These are phyloP conservation scores for Dendryphion nanum DNA, from an alignment of 2,329 filamentous ascomycete genomes.

Conservation along the genomic window DNA sequence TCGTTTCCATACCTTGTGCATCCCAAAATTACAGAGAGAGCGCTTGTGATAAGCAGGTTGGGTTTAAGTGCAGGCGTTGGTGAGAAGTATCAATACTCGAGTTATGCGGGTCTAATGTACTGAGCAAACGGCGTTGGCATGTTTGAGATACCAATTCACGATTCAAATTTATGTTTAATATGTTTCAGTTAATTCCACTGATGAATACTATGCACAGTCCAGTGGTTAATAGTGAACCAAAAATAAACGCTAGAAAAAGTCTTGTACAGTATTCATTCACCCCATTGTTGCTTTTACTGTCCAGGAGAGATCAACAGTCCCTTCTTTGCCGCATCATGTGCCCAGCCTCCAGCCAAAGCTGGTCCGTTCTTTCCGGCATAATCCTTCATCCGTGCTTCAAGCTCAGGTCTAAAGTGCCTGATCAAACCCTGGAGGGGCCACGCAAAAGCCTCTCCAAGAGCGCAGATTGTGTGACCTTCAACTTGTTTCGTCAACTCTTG, in stretches of 20 bases:
- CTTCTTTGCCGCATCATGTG: conserved; percentile 69
- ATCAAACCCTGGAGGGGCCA: conserved; percentile 99
- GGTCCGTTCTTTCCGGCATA: conserved; percentile 70
- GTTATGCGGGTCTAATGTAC: no score
- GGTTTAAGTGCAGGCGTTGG: no score
- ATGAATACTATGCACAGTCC: conserved; percentile 38
- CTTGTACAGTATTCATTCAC: conserved; percentile 24
- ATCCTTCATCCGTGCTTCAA: conserved; percentile 85
- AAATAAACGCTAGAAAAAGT: conserved; percentile 27
- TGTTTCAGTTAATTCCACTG: conserved; percentile 12
- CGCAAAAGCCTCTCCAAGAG: conserved; percentile 94
- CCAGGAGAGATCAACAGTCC: conserved; percentile 86
- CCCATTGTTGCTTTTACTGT: conserved; percentile 57
- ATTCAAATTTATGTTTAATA: not conserved
- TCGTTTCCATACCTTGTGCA: not conserved
- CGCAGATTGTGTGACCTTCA: conserved; percentile 98
- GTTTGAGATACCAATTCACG: conserved; percentile 12
- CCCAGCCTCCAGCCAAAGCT: conserved; percentile 85
- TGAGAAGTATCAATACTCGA: no score
- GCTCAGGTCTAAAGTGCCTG: conserved; percentile 93
- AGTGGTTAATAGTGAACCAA: conserved; percentile 14
- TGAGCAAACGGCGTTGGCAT: not conserved
- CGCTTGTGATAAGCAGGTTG: no score
- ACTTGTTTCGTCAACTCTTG: conserved; percentile 99
- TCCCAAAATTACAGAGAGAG: no score